These are phyloP conservation scores for Penicillium corylophilum DNA, from an alignment of 2,329 filamentous ascomycete species.

Conservation along the genomic window DNA sequence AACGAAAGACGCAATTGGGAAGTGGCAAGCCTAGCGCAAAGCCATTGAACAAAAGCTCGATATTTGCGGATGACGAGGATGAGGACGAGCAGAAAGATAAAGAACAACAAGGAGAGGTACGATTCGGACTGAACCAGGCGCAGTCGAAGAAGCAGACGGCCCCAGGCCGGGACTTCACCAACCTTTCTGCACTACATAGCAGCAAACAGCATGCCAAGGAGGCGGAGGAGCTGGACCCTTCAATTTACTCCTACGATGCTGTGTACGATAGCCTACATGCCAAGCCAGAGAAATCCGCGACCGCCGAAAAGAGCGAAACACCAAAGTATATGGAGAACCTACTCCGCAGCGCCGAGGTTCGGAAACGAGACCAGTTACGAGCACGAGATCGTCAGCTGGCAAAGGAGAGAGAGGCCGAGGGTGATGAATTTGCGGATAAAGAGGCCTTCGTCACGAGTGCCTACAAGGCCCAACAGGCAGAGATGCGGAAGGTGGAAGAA, in stretches of 20 bases:
- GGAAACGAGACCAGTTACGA: conserved; percentile 63
- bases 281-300: conserved; percentile 31
- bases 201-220: conserved; percentile 46
- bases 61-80: conserved; percentile 40
- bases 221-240: conserved; percentile 46
- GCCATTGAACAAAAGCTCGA: conserved; percentile 35
- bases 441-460: conserved; percentile 66
- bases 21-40: conserved; percentile 30
- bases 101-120: conserved; percentile 17
- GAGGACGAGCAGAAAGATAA: conserved; percentile 26
- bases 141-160: conserved; percentile 15
- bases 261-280: conserved; percentile 51
- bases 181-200: conserved; percentile 48
- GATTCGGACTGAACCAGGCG: conserved; percentile 26
- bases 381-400: conserved; percentile 61
- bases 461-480: conserved; percentile 65
- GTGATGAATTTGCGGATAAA: conserved; percentile 66
- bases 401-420: conserved; percentile 62
- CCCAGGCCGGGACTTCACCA: conserved; percentile 38
- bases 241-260: conserved; percentile 52
- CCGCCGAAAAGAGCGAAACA: conserved; percentile 24
- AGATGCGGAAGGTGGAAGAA: conserved; percentile 56
- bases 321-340: conserved; percentile 64
- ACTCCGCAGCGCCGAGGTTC: conserved; percentile 58
- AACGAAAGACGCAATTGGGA: conserved; percentile 35